Evolutionary conservation across 495 filamentous ascomycete genomes (phyloP).

Genomic region (Thozetella sp.): DNA sequence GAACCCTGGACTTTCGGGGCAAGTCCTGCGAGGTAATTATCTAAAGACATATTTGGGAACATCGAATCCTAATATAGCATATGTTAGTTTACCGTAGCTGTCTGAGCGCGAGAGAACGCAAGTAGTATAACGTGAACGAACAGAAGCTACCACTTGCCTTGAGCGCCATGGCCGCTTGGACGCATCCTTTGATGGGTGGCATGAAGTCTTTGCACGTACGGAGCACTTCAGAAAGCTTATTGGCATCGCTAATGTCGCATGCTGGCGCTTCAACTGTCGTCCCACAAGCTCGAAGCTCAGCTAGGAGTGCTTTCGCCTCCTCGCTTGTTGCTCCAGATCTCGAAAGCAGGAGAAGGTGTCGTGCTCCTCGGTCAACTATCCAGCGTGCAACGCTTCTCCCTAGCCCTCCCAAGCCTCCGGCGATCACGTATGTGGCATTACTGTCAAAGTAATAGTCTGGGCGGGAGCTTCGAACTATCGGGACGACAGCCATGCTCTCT

Average conservation of each 20-base stretch:
- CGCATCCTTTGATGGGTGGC: slow-evolving; percentile 40
- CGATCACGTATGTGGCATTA: slow-evolving; percentile 53
- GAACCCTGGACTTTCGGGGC: slow-evolving; percentile 57
- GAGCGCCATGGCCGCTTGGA: slow-evolving; percentile 55
- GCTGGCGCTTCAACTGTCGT: slow-evolving; percentile 30
- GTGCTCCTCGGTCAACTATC: slow-evolving; percentile 58
- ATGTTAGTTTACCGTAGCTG: slow-evolving; percentile 51
- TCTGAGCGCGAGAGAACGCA: neutral
- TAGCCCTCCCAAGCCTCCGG: slow-evolving; percentile 64
- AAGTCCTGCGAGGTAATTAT: slow-evolving; percentile 48
- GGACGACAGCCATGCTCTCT: slow-evolving; percentile 23
- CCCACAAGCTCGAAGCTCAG: slow-evolving; percentile 35
- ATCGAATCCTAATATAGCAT: slow-evolving; percentile 62
- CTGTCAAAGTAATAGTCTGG: slow-evolving; percentile 24
- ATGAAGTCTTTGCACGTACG: slow-evolving; percentile 16
- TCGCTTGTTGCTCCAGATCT: slow-evolving; percentile 41
- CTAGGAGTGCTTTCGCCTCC: slow-evolving; percentile 21
- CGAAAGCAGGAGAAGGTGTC: slow-evolving; percentile 55
- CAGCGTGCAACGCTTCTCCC: slow-evolving; percentile 56
- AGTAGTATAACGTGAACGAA: no score
- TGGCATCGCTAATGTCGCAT: slow-evolving; percentile 31
- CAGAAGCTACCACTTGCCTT: slow-evolving; percentile 20
- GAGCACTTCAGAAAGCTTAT: slow-evolving; percentile 28
- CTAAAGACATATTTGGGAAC: slow-evolving; percentile 56
- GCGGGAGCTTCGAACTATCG: slow-evolving; percentile 32